Percentiles rank a stretch among this genome's conserved stretches.
phyloP scores from a whole-genome alignment of 192 early-diverging fungal genomes.

The Gryganskiella cystojenkinii region DNA sequence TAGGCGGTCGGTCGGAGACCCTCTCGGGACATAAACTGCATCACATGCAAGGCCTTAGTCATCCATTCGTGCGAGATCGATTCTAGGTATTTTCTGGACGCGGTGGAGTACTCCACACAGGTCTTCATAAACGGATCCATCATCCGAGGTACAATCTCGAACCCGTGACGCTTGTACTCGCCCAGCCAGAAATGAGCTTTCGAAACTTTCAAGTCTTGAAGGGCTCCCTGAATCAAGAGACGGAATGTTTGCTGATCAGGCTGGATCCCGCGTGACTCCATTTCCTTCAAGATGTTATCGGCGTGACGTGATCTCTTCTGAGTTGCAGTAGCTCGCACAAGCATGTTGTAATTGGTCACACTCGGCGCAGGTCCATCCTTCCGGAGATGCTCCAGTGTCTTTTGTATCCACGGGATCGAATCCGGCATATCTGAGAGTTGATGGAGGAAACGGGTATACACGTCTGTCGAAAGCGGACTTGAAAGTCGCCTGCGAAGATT shows the following conservation, averaged over 20 bases:
- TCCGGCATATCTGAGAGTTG: background rate
- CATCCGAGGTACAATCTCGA: conserved; percentile 19
- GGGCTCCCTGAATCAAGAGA: conserved; percentile 15
- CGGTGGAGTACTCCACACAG: conserved; percentile 3
- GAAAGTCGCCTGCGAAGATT: conserved; percentile 15
- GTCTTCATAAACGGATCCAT: conserved; percentile 36
- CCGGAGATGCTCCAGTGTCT: conserved; percentile 1
- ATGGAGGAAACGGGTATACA: conserved; percentile 10
- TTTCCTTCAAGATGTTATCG: conserved; percentile 3
- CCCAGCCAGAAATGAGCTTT: conserved; percentile 32
- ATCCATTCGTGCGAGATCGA: conserved; percentile 24
- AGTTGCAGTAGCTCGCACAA: conserved; percentile 15
- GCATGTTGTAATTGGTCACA: conserved; percentile 15
- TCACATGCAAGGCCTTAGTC: conserved; percentile 27
- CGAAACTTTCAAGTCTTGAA: conserved; percentile 6
- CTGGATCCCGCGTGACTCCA: conserved; percentile 2
- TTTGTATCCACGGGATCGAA: conserved; percentile 5
- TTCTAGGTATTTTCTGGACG: background rate
- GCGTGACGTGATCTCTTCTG: conserved; percentile 3
- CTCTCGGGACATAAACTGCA: conserved; percentile 26
- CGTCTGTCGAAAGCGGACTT: conserved; percentile 19
- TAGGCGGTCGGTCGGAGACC: conserved; percentile 8
- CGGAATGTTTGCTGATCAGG: conserved; percentile 34
- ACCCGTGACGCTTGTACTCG: conserved; percentile 26
- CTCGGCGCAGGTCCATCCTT: conserved; percentile 25